phyloP scores from a whole-genome alignment of 2,329 filamentous ascomycete species.

The Ophiocordyceps camponoti-rufipedis region DNA sequence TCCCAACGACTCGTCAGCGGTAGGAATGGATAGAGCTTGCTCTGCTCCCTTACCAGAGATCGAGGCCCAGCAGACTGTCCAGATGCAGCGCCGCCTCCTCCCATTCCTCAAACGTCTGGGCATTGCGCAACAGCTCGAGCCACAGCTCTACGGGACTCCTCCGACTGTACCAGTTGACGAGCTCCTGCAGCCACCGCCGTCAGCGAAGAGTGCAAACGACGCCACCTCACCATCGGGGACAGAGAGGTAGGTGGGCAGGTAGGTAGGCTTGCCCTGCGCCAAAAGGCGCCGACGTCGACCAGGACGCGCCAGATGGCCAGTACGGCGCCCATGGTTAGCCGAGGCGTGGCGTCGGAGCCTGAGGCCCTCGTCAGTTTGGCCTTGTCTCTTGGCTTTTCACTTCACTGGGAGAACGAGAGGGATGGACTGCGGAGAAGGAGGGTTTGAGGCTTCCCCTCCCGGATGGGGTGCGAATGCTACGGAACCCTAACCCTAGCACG shows the following conservation, averaged over 20 bases:
- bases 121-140: conserved; percentile 44
- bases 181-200: conserved; percentile 32
- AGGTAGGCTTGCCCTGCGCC: conserved; percentile 34
- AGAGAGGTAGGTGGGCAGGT: not conserved
- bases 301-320: conserved; percentile 37
- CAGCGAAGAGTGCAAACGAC: conserved; percentile 3
- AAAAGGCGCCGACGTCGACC: conserved; percentile 42
- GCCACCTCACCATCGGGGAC: conserved; percentile 1
- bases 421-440: too few species aligned
- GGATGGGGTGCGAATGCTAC: too few species aligned
- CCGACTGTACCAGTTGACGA: conserved; percentile 46
- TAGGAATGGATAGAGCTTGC: not conserved
- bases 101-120: conserved; percentile 68
- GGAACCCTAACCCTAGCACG: too few species aligned
- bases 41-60: conserved; percentile 43
- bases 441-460: too few species aligned
- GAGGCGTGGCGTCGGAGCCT: not conserved
- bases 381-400: too few species aligned
- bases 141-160: conserved; percentile 48
- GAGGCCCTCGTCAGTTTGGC: too few species aligned
- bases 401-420: too few species aligned
- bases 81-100: conserved; percentile 65
- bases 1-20: not conserved
- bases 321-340: conserved; percentile 21
- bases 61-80: conserved; percentile 65